Percentiles rank a stretch among this genome's conserved stretches.
Evolutionary conservation across 768 basidiomycete genomes (phyloP).

Genomic region (Collybia mongolica): DNA sequence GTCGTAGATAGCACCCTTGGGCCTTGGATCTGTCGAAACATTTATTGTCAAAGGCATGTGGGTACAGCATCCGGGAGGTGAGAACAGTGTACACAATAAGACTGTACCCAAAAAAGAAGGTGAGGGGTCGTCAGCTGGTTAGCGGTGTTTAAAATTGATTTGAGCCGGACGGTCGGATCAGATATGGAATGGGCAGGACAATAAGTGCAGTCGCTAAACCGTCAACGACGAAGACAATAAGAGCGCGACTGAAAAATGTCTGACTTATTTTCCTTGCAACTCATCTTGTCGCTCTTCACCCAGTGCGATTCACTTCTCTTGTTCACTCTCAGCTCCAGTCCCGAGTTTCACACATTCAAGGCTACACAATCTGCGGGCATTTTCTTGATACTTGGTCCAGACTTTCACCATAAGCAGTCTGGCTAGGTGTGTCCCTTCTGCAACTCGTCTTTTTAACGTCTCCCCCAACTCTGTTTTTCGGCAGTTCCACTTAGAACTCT

Average conservation of each 20-base stretch:
- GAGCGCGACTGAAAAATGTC: slow-evolving; percentile 24
- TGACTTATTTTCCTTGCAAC: slow-evolving; percentile 6
- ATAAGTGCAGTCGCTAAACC: slow-evolving; percentile 9
- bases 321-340: too few relatives aligned
- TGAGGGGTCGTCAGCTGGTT: neutral
- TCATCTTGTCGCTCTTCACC: slow-evolving; percentile 10
- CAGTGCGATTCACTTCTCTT: neutral
- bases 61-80: too few relatives aligned
- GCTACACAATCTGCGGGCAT: neutral
- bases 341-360: too few relatives aligned
- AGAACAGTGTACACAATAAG: too few relatives aligned
- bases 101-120: neutral
- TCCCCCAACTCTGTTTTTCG: too few relatives aligned
- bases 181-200: slow-evolving; percentile 11
- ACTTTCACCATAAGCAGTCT: neutral
- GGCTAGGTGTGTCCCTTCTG: too few relatives aligned
- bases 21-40: too few relatives aligned
- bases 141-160: neutral
- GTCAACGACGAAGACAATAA: slow-evolving; percentile 27
- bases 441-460: too few relatives aligned
- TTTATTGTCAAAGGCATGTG: too few relatives aligned
- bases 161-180: slow-evolving; percentile 4
- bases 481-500: too few relatives aligned
- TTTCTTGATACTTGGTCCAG: neutral
- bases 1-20: too few relatives aligned